Evolutionary conservation across 495 filamentous ascomycete genomes (phyloP).

Genomic region (Xylaria venustula): DNA sequence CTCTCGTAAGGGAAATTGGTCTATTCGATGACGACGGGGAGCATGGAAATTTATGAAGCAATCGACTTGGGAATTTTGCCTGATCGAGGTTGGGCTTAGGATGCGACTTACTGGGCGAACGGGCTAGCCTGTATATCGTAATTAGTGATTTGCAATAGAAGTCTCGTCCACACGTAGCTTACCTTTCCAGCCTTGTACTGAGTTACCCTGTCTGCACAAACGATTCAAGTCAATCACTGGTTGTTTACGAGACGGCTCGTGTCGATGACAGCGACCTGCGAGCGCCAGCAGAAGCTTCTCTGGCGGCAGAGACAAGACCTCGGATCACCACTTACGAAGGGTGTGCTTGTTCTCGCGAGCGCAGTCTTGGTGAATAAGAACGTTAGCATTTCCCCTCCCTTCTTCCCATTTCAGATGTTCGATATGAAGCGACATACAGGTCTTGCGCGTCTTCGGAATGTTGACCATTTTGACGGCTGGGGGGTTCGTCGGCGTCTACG

Average conservation of each 20-base stretch:
- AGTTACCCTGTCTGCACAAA: slow-evolving; percentile 70
- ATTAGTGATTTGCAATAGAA: background rate
- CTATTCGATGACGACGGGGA: background rate
- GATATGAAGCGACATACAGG: slow-evolving; percentile 18
- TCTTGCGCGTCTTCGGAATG: slow-evolving; percentile 38
- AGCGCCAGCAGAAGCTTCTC: background rate
- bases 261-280: background rate
- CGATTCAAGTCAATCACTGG: background rate
- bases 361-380: slow-evolving; percentile 8
- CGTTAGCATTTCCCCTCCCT: slow-evolving; percentile 1
- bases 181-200: slow-evolving; percentile 96
- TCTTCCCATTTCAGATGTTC: background rate
- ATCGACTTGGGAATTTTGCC: background rate
- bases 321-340: slow-evolving; percentile 45
- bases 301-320: background rate
- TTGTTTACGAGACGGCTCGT: background rate
- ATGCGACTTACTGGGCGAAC: slow-evolving; percentile 17
- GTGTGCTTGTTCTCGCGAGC: slow-evolving; percentile 49
- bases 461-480: slow-evolving; percentile 44
- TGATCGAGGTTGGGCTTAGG: background rate
- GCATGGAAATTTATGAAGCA: background rate
- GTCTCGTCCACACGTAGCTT: slow-evolving; percentile 5
- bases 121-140: slow-evolving; percentile 5
- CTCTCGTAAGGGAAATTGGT: background rate
- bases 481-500: slow-evolving; percentile 9